Conservation (phyloP, 129 eudicot species). For the Mikania micrantha region DNA sequence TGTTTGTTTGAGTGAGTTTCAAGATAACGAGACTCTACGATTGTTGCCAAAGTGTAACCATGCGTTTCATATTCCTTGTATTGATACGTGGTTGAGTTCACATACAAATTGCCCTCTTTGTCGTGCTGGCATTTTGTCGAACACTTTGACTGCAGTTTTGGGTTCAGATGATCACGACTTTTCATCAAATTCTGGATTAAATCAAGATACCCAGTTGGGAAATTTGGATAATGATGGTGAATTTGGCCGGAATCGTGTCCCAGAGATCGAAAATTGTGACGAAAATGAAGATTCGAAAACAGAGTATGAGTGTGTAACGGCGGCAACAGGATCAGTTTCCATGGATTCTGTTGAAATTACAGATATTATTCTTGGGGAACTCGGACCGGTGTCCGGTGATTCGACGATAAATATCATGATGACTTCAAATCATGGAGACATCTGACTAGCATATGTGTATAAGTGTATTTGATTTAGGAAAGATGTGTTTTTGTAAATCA, state of each 20-base stretch:
- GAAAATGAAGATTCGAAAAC: constrained; percentile 26
- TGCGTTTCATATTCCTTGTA: constrained; percentile 52
- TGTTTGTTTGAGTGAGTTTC: constrained; percentile 57
- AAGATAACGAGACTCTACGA: constrained; percentile 41
- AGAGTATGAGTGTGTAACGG: constrained; percentile 12
- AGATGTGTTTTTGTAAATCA: neutral
- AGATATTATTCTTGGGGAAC: neutral
- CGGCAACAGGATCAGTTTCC: constrained; percentile 32
- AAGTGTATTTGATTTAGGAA: no score
- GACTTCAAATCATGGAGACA: neutral
- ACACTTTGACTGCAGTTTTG: constrained; percentile 5
- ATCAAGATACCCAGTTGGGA: constrained; percentile 11
- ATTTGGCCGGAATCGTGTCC: constrained; percentile 4
- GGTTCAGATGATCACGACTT: constrained; percentile 15
- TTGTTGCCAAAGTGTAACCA: constrained; percentile 60
- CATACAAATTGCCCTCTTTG: constrained; percentile 66
- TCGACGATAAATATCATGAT: neutral
- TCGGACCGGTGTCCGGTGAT: neutral
- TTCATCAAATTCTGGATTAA: neutral
- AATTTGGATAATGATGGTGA: constrained; percentile 15
- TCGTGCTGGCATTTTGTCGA: constrained; percentile 48
- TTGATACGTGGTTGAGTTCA: constrained; percentile 68
- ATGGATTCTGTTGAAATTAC: constrained; percentile 31
- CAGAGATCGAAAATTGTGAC: constrained; percentile 2
- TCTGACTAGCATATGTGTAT: neutral